Percentiles rank a stretch among this genome's conserved stretches.
phyloP scores from a whole-genome alignment of 208 protist species.

The Leishmania aethiopica region DNA sequence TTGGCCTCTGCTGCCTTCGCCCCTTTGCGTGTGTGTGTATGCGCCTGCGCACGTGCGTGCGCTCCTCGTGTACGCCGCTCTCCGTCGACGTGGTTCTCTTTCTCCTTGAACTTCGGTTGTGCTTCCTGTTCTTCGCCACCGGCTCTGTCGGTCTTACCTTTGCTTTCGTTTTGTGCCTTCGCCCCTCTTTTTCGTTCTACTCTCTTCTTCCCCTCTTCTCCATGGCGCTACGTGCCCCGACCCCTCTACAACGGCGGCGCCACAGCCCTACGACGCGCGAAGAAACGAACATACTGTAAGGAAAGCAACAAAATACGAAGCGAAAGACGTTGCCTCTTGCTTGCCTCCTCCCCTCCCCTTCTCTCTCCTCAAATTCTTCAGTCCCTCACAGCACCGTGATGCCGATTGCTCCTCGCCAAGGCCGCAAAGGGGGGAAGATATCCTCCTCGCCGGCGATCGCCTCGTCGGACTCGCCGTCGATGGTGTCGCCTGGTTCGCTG shows the following conservation, averaged over 20 bases:
- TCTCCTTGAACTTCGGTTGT: background rate
- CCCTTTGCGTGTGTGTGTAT: background rate
- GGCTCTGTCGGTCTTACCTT: conserved; percentile 1
- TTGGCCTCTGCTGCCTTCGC: background rate
- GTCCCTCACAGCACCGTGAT: conserved; percentile 29
- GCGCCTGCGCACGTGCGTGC: background rate
- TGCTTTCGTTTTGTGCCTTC: conserved; percentile 10
- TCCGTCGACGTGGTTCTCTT: background rate
- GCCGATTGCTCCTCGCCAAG: conserved; percentile 77
- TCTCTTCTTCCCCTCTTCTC: conserved; percentile 5
- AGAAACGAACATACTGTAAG: conserved; percentile 14
- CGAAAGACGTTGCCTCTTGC: conserved; percentile 7
- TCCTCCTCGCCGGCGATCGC: conserved; percentile 54
- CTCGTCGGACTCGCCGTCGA: conserved; percentile 43
- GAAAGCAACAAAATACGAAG: background rate
- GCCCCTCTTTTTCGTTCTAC: conserved; percentile 8
- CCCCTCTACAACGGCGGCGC: background rate
- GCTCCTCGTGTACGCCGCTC: background rate
- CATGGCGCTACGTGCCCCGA: background rate
- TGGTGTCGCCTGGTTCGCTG: conserved; percentile 63
- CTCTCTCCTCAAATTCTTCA: background rate
- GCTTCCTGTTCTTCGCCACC: conserved; percentile 3
- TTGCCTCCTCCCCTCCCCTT: conserved; percentile 16
- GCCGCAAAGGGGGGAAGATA: conserved; percentile 89
- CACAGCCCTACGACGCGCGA: conserved; percentile 3